Conservation (phyloP, 495 filamentous ascomycete species). For the Penicillium flavigenum region DNA sequence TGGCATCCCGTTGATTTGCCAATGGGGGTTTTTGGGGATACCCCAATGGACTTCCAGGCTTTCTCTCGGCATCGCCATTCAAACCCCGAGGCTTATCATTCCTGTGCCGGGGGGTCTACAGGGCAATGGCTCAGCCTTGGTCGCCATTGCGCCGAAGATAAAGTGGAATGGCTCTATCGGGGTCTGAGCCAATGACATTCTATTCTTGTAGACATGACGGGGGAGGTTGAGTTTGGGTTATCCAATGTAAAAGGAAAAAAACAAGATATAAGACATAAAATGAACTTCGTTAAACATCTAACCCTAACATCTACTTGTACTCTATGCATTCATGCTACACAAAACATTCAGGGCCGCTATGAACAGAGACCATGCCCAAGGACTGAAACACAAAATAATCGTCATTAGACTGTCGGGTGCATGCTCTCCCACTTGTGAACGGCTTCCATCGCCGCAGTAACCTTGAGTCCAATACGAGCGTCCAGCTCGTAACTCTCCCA, state of each 20-base stretch:
- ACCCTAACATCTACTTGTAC: conserved; percentile 1
- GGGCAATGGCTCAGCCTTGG: not conserved
- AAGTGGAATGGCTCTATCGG: too few species aligned
- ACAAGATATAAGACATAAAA: not conserved
- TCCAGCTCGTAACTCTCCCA: conserved; percentile 91
- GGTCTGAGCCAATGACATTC: too few species aligned
- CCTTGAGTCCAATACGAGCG: conserved; percentile 77
- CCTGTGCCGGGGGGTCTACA: not conserved
- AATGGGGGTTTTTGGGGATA: too few species aligned
- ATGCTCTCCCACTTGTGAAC: conserved; percentile 62
- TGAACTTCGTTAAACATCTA: conserved; percentile 2
- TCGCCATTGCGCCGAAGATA: not conserved
- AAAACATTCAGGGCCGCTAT: conserved; percentile 1
- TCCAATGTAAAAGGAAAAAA: not conserved
- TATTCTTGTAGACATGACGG: not conserved
- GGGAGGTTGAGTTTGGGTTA: not conserved
- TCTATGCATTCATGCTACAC: conserved; percentile 16
- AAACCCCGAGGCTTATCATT: not conserved
- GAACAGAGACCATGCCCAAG: not conserved
- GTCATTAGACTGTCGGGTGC: conserved; percentile 23
- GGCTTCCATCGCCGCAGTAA: conserved; percentile 76
- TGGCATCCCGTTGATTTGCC: too few species aligned
- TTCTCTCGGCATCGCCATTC: not conserved
- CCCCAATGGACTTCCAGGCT: not conserved
- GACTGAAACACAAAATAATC: not conserved